Conservation (phyloP, 106 monocot species). For the Ottelia alismoides region DNA sequence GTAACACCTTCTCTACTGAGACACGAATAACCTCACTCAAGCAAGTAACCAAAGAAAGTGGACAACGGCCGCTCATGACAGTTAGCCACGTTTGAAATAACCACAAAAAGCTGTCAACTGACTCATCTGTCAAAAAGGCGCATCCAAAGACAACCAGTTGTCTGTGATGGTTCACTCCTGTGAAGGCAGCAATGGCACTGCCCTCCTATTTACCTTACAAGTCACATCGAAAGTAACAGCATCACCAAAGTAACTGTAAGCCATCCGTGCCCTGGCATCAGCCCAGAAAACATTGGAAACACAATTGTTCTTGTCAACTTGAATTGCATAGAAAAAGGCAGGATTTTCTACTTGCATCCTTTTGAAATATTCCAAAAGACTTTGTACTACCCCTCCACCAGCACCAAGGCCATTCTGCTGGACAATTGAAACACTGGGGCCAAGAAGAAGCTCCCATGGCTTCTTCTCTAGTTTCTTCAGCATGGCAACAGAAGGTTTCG, state of each 20-base stretch:
- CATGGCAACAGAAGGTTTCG: constrained; percentile 15
- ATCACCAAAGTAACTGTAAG: constrained; percentile 76
- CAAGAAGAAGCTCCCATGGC: constrained; percentile 59
- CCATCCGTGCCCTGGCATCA: constrained; percentile 70
- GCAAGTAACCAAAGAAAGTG: constrained; percentile 43
- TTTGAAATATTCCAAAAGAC: constrained; percentile 87
- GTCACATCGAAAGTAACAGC: constrained; percentile 57
- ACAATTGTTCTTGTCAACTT: constrained; percentile 64
- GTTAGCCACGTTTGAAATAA: constrained; percentile 79
- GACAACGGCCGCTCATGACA: constrained; percentile 49
- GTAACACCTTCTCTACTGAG: constrained; percentile 47
- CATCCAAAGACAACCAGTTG: constrained; percentile 70
- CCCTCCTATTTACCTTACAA: constrained; percentile 65
- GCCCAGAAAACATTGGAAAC: constrained; percentile 92
- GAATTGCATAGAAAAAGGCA: constrained; percentile 85
- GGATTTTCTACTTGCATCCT: constrained; percentile 89
- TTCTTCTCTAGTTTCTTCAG: constrained; percentile 48
- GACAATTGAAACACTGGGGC: background rate
- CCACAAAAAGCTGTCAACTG: constrained; percentile 68
- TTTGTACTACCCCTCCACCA: constrained; percentile 76
- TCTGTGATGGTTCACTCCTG: constrained; percentile 81
- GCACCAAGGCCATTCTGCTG: constrained; percentile 54
- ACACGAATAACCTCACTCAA: constrained; percentile 27
- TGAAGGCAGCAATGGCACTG: constrained; percentile 73
- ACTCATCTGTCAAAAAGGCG: constrained; percentile 75